Conservation (phyloP, 139 green algal species). For the Coelastrella sp. region DNA sequence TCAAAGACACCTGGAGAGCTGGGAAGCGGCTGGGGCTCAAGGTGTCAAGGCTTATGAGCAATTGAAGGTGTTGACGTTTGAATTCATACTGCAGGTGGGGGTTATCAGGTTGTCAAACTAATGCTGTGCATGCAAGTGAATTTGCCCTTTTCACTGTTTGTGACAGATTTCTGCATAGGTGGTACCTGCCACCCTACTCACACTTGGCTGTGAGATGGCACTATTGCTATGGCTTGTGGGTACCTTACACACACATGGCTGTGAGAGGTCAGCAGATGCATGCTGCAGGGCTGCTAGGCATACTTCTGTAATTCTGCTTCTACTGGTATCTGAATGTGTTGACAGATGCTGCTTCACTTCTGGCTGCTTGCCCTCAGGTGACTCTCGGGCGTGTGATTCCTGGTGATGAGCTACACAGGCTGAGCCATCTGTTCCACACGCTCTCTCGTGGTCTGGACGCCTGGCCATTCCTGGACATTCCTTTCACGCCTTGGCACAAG, state of each 20-base stretch:
- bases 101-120: no score
- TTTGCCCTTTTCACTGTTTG: background rate
- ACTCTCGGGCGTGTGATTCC: background rate
- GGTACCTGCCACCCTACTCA: no score
- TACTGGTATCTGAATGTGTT: background rate
- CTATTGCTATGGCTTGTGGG: background rate
- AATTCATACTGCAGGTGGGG: conserved; percentile 44
- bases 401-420: conserved; percentile 2
- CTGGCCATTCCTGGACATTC: conserved; percentile 60
- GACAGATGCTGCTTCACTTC: background rate
- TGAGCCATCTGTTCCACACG: conserved; percentile 43
- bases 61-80: conserved; percentile 24
- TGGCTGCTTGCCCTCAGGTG: background rate
- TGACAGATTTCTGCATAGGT: no score
- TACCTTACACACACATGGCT: no score
- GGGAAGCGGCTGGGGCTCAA: conserved; percentile 34
- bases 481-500: conserved; percentile 46
- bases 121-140: no score
- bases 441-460: conserved; percentile 62
- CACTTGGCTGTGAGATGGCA: no score
- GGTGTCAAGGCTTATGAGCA: conserved; percentile 44
- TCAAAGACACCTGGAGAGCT: conserved; percentile 31
- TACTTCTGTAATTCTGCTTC: background rate
- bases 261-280: no score
- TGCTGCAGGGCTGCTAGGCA: background rate